Base-by-base conservation (phyloP, 495 filamentous ascomycete species). In the Xylaria intraflava region DNA sequence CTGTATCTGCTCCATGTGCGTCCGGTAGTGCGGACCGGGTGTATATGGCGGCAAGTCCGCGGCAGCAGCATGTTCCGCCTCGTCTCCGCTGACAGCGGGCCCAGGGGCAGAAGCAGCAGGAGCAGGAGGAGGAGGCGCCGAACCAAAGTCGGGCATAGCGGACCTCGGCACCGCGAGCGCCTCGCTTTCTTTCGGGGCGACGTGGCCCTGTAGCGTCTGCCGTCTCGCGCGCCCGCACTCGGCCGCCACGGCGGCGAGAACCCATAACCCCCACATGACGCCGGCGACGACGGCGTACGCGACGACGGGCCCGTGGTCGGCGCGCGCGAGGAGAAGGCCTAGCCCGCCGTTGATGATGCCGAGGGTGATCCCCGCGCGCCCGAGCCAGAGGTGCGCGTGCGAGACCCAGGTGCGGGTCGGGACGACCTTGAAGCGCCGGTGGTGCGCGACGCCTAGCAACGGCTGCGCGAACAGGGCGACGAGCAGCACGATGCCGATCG, bases 301-400 rank as follows among this genome's bases (percentile, higher is more conserved):
- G n/a, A 62, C 54, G 60, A 69, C 65, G 38, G 65, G 22, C 19
- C 43, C 53, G 38, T 49, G 29, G 11, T 53, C 46, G 2, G 60
- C 68, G 17, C 63, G 62, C 6, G 78, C 71, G 12, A 84, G 62
- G 23, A 67, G 60, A 29, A 88, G 71, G 0, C 86, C 86, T 12
- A 88, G 65, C 0, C 80, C 85, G 23, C 78, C 86, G 66, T 90
- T 89, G 50, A 86, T 72, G 41, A 88, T 78, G 1, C 82, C 87
- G 4, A 86, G 67, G 0, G 77, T 69, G 19, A 90, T 74, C 12
- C 80, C 58, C n/a, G 67, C 24, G 0, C 86, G 78, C 1, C 87
- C 86, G 56, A 78, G 74, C 83, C 85, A 86, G 38, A 85, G 72
- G 65, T 90, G 87, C 9, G 72, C 49, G 55, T 82, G 69, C 1